Conservation (phyloP, 2,329 filamentous ascomycete species). For the Dactylonectria macrodidyma region DNA sequence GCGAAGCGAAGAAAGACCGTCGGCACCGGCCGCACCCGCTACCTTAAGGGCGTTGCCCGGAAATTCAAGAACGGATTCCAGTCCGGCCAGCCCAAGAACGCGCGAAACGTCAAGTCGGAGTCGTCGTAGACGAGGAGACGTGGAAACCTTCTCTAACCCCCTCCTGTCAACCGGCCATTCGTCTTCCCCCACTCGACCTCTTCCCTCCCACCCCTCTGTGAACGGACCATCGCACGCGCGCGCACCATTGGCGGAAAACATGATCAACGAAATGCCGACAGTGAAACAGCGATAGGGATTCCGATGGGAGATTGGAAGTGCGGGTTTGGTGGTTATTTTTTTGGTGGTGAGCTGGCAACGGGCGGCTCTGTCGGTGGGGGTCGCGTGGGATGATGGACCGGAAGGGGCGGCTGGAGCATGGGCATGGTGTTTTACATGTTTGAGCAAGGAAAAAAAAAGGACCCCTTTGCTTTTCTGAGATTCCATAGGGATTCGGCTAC, state of each 20-base stretch:
- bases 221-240: slow-evolving; percentile 19
- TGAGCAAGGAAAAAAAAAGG: slow-evolving; percentile 49
- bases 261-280: slow-evolving; percentile 24
- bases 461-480: slow-evolving; percentile 50
- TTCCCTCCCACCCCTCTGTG: slow-evolving; percentile 17
- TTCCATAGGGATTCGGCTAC: slow-evolving; percentile 51
- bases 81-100: slow-evolving; percentile 87
- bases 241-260: slow-evolving; percentile 16
- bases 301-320: slow-evolving; percentile 10
- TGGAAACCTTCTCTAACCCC: slow-evolving; percentile 27
- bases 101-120: slow-evolving; percentile 69
- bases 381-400: slow-evolving; percentile 38
- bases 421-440: slow-evolving; percentile 56
- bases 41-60: slow-evolving; percentile 92
- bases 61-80: slow-evolving; percentile 99
- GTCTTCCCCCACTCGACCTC: slow-evolving; percentile 24
- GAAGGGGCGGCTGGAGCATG: slow-evolving; percentile 52
- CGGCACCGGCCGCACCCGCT: slow-evolving; percentile 95
- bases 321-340: slow-evolving; percentile 30
- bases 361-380: slow-evolving; percentile 35
- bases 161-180: slow-evolving; percentile 34
- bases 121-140: slow-evolving; percentile 49
- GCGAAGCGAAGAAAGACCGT: slow-evolving; percentile 99
- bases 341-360: slow-evolving; percentile 27
- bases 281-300: slow-evolving; percentile 25